Evolutionary conservation across 1,284 basidiomycete genomes (phyloP).

Genomic region (Stereum hirsutum): DNA sequence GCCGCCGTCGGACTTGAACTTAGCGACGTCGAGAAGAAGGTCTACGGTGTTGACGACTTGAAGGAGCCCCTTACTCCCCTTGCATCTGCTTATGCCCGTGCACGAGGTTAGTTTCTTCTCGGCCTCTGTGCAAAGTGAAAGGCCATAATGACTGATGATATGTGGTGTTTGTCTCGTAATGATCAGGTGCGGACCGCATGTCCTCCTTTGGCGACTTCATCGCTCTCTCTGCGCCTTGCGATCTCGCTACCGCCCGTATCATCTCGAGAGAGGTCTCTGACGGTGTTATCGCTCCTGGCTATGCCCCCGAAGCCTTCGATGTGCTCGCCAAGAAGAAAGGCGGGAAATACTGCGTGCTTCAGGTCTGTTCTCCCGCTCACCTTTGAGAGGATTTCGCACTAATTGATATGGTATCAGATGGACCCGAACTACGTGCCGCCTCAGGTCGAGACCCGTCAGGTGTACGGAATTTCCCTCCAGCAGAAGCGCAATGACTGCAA

Average conservation of each 20-base stretch:
- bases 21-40: slow-evolving; percentile 82
- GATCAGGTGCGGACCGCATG: slow-evolving; percentile 91
- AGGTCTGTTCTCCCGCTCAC: slow-evolving; percentile 37
- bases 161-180: too few relatives aligned
- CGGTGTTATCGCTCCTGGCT: slow-evolving; percentile 95
- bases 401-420: slow-evolving; percentile 71
- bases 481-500: slow-evolving; percentile 90
- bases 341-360: slow-evolving; percentile 96
- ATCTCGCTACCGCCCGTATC: slow-evolving; percentile 90
- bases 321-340: slow-evolving; percentile 95
- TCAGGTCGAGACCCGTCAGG: slow-evolving; percentile 86
- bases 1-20: slow-evolving; percentile 89
- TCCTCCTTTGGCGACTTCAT: slow-evolving; percentile 99
- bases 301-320: slow-evolving; percentile 83
- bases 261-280: slow-evolving; percentile 98
- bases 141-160: too few relatives aligned
- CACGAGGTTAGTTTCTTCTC: slow-evolving; percentile 52
- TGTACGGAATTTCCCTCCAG: slow-evolving; percentile 89
- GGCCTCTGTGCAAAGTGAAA: slow-evolving; percentile 3
- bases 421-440: slow-evolving; percentile 74
- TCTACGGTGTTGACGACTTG: slow-evolving; percentile 95
- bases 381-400: neutral
- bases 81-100: slow-evolving; percentile 92
- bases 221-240: slow-evolving; percentile 88
- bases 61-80: slow-evolving; percentile 85